These are phyloP conservation scores for Pezicula carpinea DNA, from an alignment of 2,329 filamentous ascomycete genomes.

Conservation along the genomic window DNA sequence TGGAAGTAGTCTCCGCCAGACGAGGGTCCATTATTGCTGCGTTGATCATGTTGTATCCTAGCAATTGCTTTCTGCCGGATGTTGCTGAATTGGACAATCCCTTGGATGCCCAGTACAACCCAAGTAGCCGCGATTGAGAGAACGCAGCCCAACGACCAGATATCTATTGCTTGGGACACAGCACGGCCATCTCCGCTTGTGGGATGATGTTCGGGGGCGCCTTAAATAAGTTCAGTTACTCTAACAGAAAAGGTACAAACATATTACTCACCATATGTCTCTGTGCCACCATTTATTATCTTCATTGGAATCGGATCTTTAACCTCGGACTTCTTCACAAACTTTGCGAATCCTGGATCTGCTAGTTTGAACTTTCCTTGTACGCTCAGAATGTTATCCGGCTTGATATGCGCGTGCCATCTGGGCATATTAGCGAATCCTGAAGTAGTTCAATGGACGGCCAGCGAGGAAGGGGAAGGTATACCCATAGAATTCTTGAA, in stretches of 20 bases:
- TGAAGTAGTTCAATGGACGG: background rate
- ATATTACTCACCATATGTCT: slow-evolving; percentile 30
- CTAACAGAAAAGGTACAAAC: background rate
- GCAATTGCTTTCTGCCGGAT: slow-evolving; percentile 11
- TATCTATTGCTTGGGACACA: slow-evolving; percentile 31
- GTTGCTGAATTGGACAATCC: slow-evolving; percentile 23
- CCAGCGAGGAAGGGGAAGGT: background rate
- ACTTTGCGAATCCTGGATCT: slow-evolving; percentile 32
- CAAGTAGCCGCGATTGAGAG: slow-evolving; percentile 35
- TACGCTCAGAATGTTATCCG: slow-evolving; percentile 30
- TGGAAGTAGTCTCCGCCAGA: slow-evolving; percentile 24
- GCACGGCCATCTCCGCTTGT: background rate
- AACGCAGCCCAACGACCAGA: slow-evolving; percentile 37
- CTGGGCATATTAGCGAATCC: slow-evolving; percentile 20
- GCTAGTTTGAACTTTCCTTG: slow-evolving; percentile 32
- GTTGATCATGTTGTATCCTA: background rate
- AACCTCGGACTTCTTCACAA: too few species aligned
- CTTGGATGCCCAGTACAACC: slow-evolving; percentile 30
- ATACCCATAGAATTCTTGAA: slow-evolving; percentile 17
- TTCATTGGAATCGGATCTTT: background rate
- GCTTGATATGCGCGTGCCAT: slow-evolving; percentile 35
- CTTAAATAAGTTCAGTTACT: background rate
- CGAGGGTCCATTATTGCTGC: too few species aligned
- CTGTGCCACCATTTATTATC: slow-evolving; percentile 26
- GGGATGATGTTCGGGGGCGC: slow-evolving; percentile 9